Conservation (phyloP, 2,329 filamentous ascomycete species). For the Nemania bipapillata region DNA sequence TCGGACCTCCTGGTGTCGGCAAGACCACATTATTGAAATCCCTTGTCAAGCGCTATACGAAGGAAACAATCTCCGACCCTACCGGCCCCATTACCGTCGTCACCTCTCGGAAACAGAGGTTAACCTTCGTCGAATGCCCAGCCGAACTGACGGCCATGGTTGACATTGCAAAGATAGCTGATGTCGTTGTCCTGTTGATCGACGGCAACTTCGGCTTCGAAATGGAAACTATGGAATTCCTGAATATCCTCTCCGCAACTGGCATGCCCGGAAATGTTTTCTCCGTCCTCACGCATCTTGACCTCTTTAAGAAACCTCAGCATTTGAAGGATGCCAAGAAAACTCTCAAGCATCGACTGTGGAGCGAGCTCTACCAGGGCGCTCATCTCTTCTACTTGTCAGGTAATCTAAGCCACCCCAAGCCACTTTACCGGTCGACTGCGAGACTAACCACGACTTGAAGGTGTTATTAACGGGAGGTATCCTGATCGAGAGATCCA, state of each 20-base stretch:
- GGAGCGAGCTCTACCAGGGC: slow-evolving; percentile 96
- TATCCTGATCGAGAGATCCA: slow-evolving; percentile 97
- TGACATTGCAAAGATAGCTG: slow-evolving; percentile 94
- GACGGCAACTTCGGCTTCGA: slow-evolving; percentile 99
- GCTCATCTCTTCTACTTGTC: slow-evolving; percentile 97
- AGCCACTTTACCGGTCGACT: background rate
- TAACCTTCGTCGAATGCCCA: slow-evolving; percentile 97
- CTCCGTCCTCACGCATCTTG: slow-evolving; percentile 93
- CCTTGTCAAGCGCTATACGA: slow-evolving; percentile 75
- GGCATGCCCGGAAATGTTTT: slow-evolving; percentile 99
- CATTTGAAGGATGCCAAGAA: slow-evolving; percentile 90
- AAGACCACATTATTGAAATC: slow-evolving; percentile 97
- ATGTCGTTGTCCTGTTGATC: slow-evolving; percentile 97
- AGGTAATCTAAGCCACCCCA: slow-evolving; percentile 50
- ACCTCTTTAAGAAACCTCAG: slow-evolving; percentile 92
- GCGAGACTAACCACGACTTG: slow-evolving; percentile 15
- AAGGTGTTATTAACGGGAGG: slow-evolving; percentile 87
- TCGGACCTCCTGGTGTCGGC: slow-evolving; percentile 92
- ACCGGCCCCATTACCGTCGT: slow-evolving; percentile 94
- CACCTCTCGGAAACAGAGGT: slow-evolving; percentile 91
- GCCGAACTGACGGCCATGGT: slow-evolving; percentile 97
- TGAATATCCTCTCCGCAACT: slow-evolving; percentile 90
- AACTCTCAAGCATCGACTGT: slow-evolving; percentile 91
- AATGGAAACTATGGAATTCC: slow-evolving; percentile 99
- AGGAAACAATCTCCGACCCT: slow-evolving; percentile 90